Percentiles rank a stretch among this genome's conserved stretches.
Conservation (phyloP, 78 protist species). For the Emiliania huxleyi region DNA sequence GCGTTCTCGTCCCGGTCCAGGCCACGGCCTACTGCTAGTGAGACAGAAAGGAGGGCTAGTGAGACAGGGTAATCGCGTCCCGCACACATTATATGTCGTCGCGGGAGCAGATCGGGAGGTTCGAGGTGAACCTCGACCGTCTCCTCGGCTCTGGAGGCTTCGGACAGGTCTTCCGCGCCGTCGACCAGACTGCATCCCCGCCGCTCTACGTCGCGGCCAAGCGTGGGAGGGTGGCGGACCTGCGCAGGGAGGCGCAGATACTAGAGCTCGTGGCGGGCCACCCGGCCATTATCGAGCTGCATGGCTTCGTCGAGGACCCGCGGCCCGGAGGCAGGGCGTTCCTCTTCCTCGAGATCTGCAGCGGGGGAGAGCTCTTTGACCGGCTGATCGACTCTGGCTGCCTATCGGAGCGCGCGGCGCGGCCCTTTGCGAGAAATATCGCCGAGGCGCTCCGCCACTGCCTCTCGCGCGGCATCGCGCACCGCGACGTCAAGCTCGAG, state of each 20-base stretch:
- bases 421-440: not conserved
- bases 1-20: no score
- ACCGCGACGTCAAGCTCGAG: conserved; percentile 23
- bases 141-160: not conserved
- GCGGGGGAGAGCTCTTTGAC: not conserved
- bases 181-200: not conserved
- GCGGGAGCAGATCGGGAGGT: no score
- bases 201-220: not conserved
- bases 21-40: no score
- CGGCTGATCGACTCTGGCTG: conserved; percentile 3
- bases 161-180: not conserved
- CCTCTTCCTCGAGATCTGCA: not conserved
- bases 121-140: not conserved
- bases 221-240: not conserved
- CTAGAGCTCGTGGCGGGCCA: not conserved
- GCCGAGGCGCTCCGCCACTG: not conserved
- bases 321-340: not conserved
- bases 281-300: not conserved
- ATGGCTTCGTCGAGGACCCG: not conserved
- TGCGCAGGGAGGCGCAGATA: not conserved
- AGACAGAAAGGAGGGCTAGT: no score
- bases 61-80: no score
- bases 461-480: not conserved
- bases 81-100: no score
- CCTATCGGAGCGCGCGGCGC: not conserved